phyloP scores from a whole-genome alignment of 2,329 filamentous ascomycete species.

The Immersiporthe knoxdaviesiana region DNA sequence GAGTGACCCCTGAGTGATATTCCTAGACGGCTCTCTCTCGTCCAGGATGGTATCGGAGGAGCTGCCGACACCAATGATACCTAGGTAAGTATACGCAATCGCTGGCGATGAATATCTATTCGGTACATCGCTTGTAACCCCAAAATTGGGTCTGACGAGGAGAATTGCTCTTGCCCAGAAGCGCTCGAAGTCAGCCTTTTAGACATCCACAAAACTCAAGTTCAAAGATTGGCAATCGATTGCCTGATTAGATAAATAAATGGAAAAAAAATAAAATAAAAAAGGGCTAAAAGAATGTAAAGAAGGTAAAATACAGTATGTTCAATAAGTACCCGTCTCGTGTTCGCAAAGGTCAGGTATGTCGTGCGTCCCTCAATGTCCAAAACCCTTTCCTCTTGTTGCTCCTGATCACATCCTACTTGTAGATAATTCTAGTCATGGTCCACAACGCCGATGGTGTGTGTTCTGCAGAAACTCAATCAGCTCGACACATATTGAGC shows the following conservation, averaged over 20 bases:
- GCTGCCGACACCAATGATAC: neutral
- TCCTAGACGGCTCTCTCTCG: neutral
- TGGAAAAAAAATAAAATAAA: too few species aligned
- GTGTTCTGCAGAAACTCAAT: neutral
- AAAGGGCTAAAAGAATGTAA: too few species aligned
- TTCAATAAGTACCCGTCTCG: neutral
- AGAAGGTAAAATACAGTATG: neutral
- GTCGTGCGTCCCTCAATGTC: neutral
- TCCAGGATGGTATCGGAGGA: neutral
- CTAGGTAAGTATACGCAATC: neutral
- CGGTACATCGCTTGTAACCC: neutral
- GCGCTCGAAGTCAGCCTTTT: too few species aligned
- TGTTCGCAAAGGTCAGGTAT: neutral
- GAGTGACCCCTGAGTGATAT: neutral
- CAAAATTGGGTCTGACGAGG: neutral
- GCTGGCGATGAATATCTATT: neutral
- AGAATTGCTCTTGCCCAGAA: neutral
- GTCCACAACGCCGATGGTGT: neutral
- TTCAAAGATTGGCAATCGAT: too few species aligned
- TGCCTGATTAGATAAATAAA: too few species aligned
- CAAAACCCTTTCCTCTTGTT: neutral
- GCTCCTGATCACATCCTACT: neutral
- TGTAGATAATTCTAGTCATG: neutral
- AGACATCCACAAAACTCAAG: too few species aligned
- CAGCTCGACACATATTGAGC: conserved; percentile 28